Conservation (phyloP, 1,284 basidiomycete genomes). For the Thelephora terrestris region DNA sequence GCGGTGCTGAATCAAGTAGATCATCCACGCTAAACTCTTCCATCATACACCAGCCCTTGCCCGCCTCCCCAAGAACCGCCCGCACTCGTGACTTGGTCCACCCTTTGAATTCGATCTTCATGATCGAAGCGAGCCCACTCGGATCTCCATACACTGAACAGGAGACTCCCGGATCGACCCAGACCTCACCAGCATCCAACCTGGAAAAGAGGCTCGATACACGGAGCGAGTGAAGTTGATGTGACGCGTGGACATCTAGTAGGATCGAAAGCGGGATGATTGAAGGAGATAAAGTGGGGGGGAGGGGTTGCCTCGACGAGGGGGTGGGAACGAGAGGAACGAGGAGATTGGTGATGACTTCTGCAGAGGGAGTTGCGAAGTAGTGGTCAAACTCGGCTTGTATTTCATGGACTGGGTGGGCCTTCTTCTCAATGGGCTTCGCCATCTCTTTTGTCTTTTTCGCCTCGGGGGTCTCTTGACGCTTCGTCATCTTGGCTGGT, state of each 20-base stretch:
- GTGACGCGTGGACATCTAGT: constrained; percentile 37
- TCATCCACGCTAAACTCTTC: constrained; percentile 38
- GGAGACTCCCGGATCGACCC: constrained; percentile 42
- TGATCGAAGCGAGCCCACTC: constrained; percentile 41
- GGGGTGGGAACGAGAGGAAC: constrained; percentile 68
- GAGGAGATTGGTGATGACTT: constrained; percentile 55
- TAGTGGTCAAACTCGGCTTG: constrained; percentile 47
- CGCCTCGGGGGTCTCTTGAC: constrained; percentile 11
- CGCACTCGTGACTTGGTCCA: constrained; percentile 57
- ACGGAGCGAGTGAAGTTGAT: constrained; percentile 48
- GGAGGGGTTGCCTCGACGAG: constrained; percentile 49
- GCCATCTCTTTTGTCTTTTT: constrained; percentile 23
- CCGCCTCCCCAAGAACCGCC: constrained; percentile 54
- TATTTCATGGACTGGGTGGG: constrained; percentile 22
- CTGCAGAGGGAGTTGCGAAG: constrained; percentile 33
- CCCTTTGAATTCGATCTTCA: constrained; percentile 58
- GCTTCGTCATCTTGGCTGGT: constrained; percentile 23
- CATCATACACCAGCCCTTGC: constrained; percentile 60
- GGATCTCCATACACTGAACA: constrained; percentile 47
- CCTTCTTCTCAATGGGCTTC: constrained; percentile 13
- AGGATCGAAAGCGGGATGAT: constrained; percentile 50
- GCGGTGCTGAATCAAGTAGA: constrained; percentile 8
- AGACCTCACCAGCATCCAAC: constrained; percentile 55
- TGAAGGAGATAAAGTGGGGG: constrained; percentile 20
- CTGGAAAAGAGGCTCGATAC: constrained; percentile 58